phyloP scores from a whole-genome alignment of 495 filamentous ascomycete genomes.

The Talaromyces ruber region DNA sequence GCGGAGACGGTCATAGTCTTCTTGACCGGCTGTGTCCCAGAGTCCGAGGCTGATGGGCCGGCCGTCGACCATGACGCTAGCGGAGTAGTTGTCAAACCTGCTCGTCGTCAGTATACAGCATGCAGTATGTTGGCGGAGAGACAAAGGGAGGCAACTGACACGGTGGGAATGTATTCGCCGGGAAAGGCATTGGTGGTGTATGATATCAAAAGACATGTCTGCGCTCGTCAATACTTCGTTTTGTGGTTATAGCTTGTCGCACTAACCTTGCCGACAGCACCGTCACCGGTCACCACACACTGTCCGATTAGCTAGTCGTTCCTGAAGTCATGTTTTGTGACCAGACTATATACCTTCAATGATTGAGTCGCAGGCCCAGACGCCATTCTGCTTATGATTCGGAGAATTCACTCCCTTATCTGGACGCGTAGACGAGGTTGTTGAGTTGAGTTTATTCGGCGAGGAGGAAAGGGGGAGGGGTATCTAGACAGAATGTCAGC shows the following conservation, averaged over 20 bases:
- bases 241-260: not conserved
- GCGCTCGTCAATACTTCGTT: slow-evolving; percentile 6
- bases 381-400: slow-evolving; percentile 38
- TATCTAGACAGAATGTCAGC: not conserved
- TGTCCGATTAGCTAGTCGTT: slow-evolving; percentile 23
- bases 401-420: not conserved
- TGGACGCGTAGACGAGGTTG: not conserved
- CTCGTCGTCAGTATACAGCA: slow-evolving; percentile 3
- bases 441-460: not conserved
- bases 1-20: slow-evolving; percentile 94
- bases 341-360: slow-evolving; percentile 50
- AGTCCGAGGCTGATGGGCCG: slow-evolving; percentile 93
- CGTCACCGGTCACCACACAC: slow-evolving; percentile 98
- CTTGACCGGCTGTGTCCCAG: slow-evolving; percentile 98
- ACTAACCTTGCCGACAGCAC: slow-evolving; percentile 93
- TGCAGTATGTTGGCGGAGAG: slow-evolving; percentile 7
- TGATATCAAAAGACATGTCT: slow-evolving; percentile 99
- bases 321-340: not conserved
- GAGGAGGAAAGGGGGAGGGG: not conserved
- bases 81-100: slow-evolving; percentile 99
- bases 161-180: slow-evolving; percentile 97
- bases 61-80: slow-evolving; percentile 96
- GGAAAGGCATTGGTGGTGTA: slow-evolving; percentile 99
- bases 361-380: slow-evolving; percentile 63
- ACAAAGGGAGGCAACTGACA: slow-evolving; percentile 55